These are phyloP conservation scores for Cyanidioschyzon merolae DNA, from an alignment of 23 red algal species.

Conservation along the genomic window DNA sequence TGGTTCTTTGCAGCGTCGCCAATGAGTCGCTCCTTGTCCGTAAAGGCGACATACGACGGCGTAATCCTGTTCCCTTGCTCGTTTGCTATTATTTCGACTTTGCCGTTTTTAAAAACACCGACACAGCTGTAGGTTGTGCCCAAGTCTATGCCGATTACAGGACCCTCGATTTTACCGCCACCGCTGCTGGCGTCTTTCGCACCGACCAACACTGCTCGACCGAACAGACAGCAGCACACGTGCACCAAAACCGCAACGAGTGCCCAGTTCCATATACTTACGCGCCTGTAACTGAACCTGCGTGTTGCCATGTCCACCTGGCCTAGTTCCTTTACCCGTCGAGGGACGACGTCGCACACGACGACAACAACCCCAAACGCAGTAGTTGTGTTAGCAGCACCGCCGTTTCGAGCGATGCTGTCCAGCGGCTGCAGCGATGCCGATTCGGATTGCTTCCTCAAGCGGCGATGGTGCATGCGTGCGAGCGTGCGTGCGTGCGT, in stretches of 20 bases:
- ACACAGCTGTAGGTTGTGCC: constrained; percentile 96
- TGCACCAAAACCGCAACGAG: background rate
- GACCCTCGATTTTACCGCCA: background rate
- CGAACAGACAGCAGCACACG: background rate
- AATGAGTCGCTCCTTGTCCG: constrained; percentile 70
- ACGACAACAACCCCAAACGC: no score
- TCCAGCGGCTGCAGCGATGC: no score
- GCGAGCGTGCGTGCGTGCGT: no score
- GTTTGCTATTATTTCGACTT: constrained; percentile 96
- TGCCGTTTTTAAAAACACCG: constrained; percentile 92
- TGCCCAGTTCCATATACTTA: background rate
- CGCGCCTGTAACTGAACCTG: background rate
- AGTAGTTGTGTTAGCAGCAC: no score
- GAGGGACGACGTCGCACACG: no score
- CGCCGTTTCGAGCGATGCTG: no score
- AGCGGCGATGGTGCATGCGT: no score
- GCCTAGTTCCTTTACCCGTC: no score
- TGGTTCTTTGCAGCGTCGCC: constrained; percentile 99
- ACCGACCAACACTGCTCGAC: background rate
- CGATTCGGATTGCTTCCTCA: no score
- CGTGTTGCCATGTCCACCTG: no score
- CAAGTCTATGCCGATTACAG: constrained; percentile 93
- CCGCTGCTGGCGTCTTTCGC: background rate
- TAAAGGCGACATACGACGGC: constrained; percentile 90
- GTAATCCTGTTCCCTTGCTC: constrained; percentile 97